phyloP scores from a whole-genome alignment of 1,284 basidiomycete genomes.

The Cutaneotrichosporon cyanovorans region DNA sequence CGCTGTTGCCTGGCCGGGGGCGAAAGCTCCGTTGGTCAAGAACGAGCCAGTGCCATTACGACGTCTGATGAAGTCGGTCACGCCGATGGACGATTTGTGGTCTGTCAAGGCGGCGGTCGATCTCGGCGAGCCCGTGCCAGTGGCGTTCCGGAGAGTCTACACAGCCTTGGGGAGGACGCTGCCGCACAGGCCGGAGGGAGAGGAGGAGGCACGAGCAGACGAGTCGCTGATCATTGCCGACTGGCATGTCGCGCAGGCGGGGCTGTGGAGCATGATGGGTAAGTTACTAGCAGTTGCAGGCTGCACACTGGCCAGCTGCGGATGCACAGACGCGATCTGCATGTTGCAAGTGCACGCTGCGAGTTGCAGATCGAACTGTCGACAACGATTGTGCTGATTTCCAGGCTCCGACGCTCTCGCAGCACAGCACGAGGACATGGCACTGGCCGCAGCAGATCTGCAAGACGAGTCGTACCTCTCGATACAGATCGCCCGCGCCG shows the following conservation, averaged over 20 bases:
- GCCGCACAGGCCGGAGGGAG: not conserved
- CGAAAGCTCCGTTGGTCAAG: constrained; percentile 18
- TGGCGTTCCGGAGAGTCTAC: constrained; percentile 35
- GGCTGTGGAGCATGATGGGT: constrained; percentile 34
- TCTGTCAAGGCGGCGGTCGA: constrained; percentile 37
- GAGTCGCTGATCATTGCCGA: constrained; percentile 19
- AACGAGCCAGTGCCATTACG: constrained; percentile 16
- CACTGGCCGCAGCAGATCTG: constrained; percentile 3
- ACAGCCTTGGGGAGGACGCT: constrained; percentile 19
- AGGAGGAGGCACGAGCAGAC: constrained; percentile 4
- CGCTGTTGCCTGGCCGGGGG: constrained; percentile 7
- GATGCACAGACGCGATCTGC: too few relatives aligned
- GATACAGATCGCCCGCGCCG: constrained; percentile 7
- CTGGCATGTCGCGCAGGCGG: constrained; percentile 36
- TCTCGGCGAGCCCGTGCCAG: constrained; percentile 38
- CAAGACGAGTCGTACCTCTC: constrained; percentile 8
- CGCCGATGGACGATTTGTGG: constrained; percentile 42
- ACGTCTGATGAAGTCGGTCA: constrained; percentile 18
- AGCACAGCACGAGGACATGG: constrained; percentile 22
- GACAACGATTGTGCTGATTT: too few relatives aligned
- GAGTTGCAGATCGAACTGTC: too few relatives aligned
- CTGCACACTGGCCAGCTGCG: too few relatives aligned
- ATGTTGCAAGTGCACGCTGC: too few relatives aligned
- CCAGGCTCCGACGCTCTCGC: constrained; percentile 31
- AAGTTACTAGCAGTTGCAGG: not conserved